Base-by-base conservation (phyloP, 305 asterid genomes). In the Fraxinus sp. region DNA sequence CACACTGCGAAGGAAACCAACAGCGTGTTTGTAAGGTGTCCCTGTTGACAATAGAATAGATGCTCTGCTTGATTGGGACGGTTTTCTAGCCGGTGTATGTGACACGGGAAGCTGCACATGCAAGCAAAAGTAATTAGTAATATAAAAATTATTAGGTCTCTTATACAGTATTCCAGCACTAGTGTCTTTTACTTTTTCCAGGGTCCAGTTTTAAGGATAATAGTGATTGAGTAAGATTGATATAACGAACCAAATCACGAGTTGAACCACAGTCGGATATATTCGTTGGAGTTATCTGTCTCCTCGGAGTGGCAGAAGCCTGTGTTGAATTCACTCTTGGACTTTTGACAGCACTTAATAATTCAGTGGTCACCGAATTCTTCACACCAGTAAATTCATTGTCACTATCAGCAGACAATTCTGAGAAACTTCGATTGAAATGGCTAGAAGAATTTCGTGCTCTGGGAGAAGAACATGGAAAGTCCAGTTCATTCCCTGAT, bases 201-300 rank as follows among this genome's bases (percentile, higher is more conserved):
- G 26, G 66, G 28, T 55, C 66, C 66, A 55, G 66, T 18, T 55
- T 55, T 5, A n/a, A 57, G 68, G 68, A 18, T 57, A 57, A 57
- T 57, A 57, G 24, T 57, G 24, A 36, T n/a, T 14, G 59, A 70
- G 41, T 64, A n/a, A 43, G 46, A 35, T 66, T 3, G 72, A 71
- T 46, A 73, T 24, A 74, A 86, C 91, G 14, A 79, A 96, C 99
- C 97, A 96, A 74, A 86, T 96, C 98, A 13, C 97, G 96, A 49
- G 98, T 96, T 14, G 98, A 93, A 30, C 98, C 97, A 1, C 96
- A 92, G 87, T 91, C 92, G 5, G 95, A 93, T 77, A 92, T 88
- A 85, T 81, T 92, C 4, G 93, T 89, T 24, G 95, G 90, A 73
- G 91, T 86, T 39, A 87, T 88, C 76, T 90, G 93, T 79, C 93